These are phyloP conservation scores for Gracilaria domingensis DNA, from an alignment of 23 red algal genomes.

Conservation along the genomic window DNA sequence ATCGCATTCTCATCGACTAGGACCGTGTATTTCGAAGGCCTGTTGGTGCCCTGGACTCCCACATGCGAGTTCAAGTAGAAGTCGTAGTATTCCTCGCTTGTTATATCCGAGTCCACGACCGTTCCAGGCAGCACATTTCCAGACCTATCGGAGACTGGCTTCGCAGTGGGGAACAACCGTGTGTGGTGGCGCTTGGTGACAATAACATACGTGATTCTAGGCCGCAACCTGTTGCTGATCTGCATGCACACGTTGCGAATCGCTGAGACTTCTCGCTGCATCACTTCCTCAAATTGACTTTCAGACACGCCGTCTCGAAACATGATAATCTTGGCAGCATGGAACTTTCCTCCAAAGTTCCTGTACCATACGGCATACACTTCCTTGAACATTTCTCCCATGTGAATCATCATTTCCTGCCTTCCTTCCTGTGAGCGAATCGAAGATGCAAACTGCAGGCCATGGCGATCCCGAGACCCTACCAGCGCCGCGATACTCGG, in stretches of 20 bases:
- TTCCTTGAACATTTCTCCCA: conserved; percentile 47
- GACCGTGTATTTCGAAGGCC: conserved; percentile 48
- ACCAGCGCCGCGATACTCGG: conserved; percentile 70
- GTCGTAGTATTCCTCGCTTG: conserved; percentile 32
- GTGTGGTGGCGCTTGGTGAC: conserved; percentile 73
- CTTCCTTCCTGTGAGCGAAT: conserved; percentile 36
- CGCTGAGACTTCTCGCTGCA: conserved; percentile 34
- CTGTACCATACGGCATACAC: conserved; percentile 13
- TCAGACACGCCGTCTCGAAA: conserved; percentile 79
- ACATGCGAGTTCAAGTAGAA: conserved; percentile 70
- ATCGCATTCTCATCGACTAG: conserved; percentile 65
- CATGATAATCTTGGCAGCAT: conserved; percentile 43
- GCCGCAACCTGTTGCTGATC: background rate
- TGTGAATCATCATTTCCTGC: conserved; percentile 57
- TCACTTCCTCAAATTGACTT: conserved; percentile 67
- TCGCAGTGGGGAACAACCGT: conserved; percentile 42
- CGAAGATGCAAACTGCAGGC: conserved; percentile 51
- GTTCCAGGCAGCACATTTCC: conserved; percentile 59
- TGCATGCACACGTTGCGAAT: conserved; percentile 38
- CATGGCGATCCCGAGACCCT: conserved; percentile 55
- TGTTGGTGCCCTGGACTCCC: conserved; percentile 64
- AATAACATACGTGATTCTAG: conserved; percentile 61
- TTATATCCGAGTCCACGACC: conserved; percentile 32
- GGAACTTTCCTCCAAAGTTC: conserved; percentile 9
- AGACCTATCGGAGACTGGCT: background rate